These are phyloP conservation scores for Fraxinus latifolia DNA, from an alignment of 305 asterid genomes.

Conservation along the genomic window DNA sequence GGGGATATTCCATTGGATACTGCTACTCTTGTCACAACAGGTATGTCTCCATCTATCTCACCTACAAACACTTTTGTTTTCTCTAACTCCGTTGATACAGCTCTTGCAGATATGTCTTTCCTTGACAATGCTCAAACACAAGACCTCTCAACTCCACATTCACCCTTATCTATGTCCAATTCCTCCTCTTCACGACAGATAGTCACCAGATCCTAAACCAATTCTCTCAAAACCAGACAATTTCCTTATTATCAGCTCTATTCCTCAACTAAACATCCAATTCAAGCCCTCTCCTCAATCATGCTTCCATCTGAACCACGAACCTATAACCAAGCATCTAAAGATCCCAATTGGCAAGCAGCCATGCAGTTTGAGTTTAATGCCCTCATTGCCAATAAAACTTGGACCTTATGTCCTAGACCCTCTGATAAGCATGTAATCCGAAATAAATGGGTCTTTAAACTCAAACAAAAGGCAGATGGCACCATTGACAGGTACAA, in stretches of 20 bases:
- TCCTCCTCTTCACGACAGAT: not conserved
- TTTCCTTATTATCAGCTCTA: too few species aligned
- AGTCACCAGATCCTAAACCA: not conserved
- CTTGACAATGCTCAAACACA: not conserved
- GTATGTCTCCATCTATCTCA: not conserved
- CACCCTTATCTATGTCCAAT: not conserved
- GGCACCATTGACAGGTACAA: not conserved
- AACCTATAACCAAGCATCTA: not conserved
- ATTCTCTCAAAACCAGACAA: not conserved
- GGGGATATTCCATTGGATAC: not conserved
- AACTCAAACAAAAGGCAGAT: not conserved
- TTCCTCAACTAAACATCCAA: not conserved
- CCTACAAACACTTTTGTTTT: not conserved
- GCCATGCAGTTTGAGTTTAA: not conserved
- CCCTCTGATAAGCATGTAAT: not conserved
- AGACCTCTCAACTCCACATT: not conserved
- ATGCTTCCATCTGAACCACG: not conserved
- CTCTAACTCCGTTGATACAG: not conserved
- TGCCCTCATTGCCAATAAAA: not conserved
- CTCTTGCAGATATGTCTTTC: not conserved
- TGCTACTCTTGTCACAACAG: not conserved
- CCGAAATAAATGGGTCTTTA: not conserved
- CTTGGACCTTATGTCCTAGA: not conserved
- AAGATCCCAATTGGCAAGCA: not conserved
- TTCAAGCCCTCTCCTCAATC: not conserved